Evolutionary conservation across 148 eudicot species (phyloP).

Genomic region (Simmondsia chinensis): DNA sequence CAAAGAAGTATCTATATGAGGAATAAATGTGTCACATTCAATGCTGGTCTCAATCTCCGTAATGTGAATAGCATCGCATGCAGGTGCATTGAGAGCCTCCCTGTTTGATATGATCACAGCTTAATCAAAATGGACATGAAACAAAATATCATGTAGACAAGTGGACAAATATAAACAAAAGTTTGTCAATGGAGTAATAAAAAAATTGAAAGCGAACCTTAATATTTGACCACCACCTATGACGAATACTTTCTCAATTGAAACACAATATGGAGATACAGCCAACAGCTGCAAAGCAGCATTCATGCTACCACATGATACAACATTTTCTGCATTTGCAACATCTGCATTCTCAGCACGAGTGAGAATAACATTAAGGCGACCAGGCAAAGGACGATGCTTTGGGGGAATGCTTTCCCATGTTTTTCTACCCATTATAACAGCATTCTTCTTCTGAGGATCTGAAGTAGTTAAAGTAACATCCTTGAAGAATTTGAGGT

Average conservation of each 20-base stretch:
- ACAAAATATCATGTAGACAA: too few relatives aligned
- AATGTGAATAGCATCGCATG: slow-evolving; percentile 82
- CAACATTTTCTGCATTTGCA: slow-evolving; percentile 54
- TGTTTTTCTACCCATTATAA: slow-evolving; percentile 95
- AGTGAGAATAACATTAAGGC: slow-evolving; percentile 78
- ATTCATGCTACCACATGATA: slow-evolving; percentile 50
- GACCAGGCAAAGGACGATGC: slow-evolving; percentile 71
- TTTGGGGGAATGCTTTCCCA: slow-evolving; percentile 84
- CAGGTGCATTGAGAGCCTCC: slow-evolving; percentile 80
- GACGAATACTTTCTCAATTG: slow-evolving; percentile 70
- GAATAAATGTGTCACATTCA: slow-evolving; percentile 91
- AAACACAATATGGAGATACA: slow-evolving; percentile 40
- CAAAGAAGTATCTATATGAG: slow-evolving; percentile 45
- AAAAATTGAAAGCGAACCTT: slow-evolving; percentile 28
- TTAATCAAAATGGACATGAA: neutral
- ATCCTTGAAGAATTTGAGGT: slow-evolving; percentile 77
- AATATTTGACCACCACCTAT: slow-evolving; percentile 88
- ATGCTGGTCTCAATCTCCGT: slow-evolving; percentile 63
- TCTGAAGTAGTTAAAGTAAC: slow-evolving; percentile 55
- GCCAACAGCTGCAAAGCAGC: slow-evolving; percentile 61
- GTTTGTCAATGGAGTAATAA: too few relatives aligned
- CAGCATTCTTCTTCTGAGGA: slow-evolving; percentile 74
- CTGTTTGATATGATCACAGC: slow-evolving; percentile 40
- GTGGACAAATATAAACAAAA: too few relatives aligned
- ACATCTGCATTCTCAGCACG: slow-evolving; percentile 41